Base-by-base conservation (phyloP, 2,329 filamentous ascomycete species). In the Raffaelea ambrosiae region DNA sequence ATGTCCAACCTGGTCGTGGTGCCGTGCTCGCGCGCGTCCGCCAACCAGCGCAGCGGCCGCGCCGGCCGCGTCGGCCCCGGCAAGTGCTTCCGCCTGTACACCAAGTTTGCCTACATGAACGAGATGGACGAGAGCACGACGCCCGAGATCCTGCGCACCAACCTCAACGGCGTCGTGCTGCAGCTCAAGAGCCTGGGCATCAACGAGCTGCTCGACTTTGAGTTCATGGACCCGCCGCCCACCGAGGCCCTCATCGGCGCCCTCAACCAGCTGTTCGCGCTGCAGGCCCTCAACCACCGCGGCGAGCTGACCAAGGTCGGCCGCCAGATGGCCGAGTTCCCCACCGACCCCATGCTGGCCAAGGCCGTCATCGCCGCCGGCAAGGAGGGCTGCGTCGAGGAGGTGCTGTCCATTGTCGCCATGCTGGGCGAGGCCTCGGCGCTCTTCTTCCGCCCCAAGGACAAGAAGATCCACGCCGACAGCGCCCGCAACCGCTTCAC, bases 381-480 rank as follows among this genome's bases (percentile, higher is more conserved):
- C 64, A 86, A 88, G 57, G 86, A 91, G 55, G 86, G 86, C n/a
- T 96, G 91, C 57, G 88, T 95, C 0, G 88, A 95, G 51, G 93
- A 98, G 66, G 81, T 97, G 0, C 71, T 98, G 16, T 89, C 86
- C 0, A 88, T 97, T 43, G 88, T 97, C n/a, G 82, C 90, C 39
- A 95, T 97, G 87, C 77, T 97, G 1, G 82, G 86, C 51, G 93
- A 97, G 67, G 81, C 87, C 2, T 88, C 84, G 4, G 84, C 89
- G 0, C 76, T 98, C 5, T 98, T 96, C 72, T 95, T 94, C 74
- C 78, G 89, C 0, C 90, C 93, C 19, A 95, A 96, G 62, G 90
- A 98, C 68, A 96, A 97, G 72, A 95, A 95, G 64, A 84, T 96
- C 23, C 88, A 96, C 59, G 93, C 93, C 13, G 91, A 98, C 64